Percentiles rank a stretch among this genome's conserved stretches.
Evolutionary conservation across 441 rosid genomes (phyloP).

Genomic region (Viola pubescens): DNA sequence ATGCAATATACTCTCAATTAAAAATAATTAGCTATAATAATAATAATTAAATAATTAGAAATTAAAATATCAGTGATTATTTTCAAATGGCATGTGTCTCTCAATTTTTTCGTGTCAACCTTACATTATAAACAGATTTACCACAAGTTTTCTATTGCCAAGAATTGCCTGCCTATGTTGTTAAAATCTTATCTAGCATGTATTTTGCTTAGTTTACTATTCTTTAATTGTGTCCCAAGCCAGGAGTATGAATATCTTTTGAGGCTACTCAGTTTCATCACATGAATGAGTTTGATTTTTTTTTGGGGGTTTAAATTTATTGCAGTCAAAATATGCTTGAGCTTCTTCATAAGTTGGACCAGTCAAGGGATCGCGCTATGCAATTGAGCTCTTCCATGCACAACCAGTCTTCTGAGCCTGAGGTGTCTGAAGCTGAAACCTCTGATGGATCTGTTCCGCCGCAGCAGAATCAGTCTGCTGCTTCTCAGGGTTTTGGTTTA

Average conservation of each 20-base stretch:
- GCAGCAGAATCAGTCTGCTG: constrained; percentile 43
- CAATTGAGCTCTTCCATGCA: constrained; percentile 37
- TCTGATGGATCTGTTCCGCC: constrained; percentile 46
- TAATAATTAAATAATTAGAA: too few relatives aligned
- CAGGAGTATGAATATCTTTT: background rate
- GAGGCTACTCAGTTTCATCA: background rate
- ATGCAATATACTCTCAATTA: too few relatives aligned
- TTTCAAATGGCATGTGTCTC: too few relatives aligned
- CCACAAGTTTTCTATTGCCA: background rate
- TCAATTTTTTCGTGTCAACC: background rate
- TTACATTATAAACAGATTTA: background rate
- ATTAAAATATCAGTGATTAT: too few relatives aligned
- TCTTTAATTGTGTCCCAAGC: background rate
- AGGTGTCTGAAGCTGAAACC: constrained; percentile 38
- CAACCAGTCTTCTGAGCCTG: constrained; percentile 37
- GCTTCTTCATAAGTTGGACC: constrained; percentile 80
- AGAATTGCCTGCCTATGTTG: background rate
- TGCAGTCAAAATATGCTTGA: constrained; percentile 83
- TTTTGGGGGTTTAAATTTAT: background rate
- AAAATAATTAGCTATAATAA: too few relatives aligned
- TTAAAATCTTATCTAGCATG: background rate
- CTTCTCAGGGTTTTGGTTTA: constrained; percentile 72
- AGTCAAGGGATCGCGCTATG: constrained; percentile 39
- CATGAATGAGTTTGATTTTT: background rate
- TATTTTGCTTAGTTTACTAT: background rate